Evolutionary conservation across 2,329 filamentous ascomycete species (phyloP).

Genomic region (Exophiala sideris): DNA sequence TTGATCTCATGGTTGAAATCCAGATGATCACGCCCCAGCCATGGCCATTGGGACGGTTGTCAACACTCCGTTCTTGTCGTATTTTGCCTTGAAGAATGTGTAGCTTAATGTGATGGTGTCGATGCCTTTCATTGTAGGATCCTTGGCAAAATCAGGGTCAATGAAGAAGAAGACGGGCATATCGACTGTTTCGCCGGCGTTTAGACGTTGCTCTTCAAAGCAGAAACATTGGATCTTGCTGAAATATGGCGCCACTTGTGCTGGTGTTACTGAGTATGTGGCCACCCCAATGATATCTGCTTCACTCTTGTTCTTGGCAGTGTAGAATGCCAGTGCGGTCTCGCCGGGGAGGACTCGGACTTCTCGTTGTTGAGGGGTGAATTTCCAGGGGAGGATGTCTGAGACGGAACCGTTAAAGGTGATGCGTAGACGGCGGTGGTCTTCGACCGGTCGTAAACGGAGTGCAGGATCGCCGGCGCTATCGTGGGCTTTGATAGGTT

Average conservation of each 20-base stretch:
- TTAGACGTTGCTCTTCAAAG: slow-evolving; percentile 93
- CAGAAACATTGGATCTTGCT: slow-evolving; percentile 99
- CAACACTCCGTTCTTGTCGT: slow-evolving; percentile 75
- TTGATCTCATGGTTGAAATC: slow-evolving; percentile 34
- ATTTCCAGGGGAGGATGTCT: slow-evolving; percentile 95
- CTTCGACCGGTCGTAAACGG: slow-evolving; percentile 75
- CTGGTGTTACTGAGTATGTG: slow-evolving; percentile 95
- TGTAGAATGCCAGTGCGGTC: slow-evolving; percentile 96
- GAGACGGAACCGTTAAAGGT: slow-evolving; percentile 96
- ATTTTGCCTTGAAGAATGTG: slow-evolving; percentile 94
- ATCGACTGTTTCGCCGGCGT: slow-evolving; percentile 93
- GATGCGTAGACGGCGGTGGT: slow-evolving; percentile 81
- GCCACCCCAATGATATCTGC: slow-evolving; percentile 97
- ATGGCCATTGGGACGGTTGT: slow-evolving; percentile 32
- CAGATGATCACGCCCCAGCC: slow-evolving; percentile 6
- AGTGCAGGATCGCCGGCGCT: slow-evolving; percentile 64
- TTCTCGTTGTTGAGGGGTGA: slow-evolving; percentile 92
- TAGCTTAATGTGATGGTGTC: slow-evolving; percentile 95
- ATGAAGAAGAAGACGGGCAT: slow-evolving; percentile 99
- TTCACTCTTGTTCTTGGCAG: slow-evolving; percentile 83
- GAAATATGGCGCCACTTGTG: slow-evolving; percentile 94
- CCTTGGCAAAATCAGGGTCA: slow-evolving; percentile 88
- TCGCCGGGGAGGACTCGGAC: slow-evolving; percentile 93
- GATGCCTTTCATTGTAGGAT: slow-evolving; percentile 87
- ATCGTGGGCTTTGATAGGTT: slow-evolving; percentile 77